Percentiles rank a stretch among this genome's conserved stretches.
These are phyloP conservation scores for Erigeron philadelphicus DNA, from an alignment of 140 eudicot species.

Conservation along the genomic window DNA sequence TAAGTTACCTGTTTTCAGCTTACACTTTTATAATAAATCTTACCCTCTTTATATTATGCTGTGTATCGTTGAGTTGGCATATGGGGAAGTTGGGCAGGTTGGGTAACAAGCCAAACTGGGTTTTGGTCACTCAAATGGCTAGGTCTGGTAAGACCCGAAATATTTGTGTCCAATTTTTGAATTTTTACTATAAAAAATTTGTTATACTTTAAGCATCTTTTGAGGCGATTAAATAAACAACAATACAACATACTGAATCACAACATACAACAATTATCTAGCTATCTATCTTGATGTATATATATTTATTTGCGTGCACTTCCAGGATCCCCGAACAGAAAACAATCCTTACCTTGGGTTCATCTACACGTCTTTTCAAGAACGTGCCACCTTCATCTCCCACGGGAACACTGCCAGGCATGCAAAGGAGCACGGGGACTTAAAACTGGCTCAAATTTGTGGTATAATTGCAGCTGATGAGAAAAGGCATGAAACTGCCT, in stretches of 20 bases:
- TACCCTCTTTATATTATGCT: background rate
- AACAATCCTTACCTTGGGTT: slow-evolving; percentile 80
- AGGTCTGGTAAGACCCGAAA: no score
- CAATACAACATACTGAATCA: no score
- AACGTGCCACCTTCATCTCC: slow-evolving; percentile 76
- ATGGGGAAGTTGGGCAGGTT: background rate
- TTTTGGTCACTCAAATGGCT: background rate
- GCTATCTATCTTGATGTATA: background rate
- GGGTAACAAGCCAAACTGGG: background rate
- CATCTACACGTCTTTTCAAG: slow-evolving; percentile 88
- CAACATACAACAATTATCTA: background rate
- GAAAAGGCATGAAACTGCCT: slow-evolving; percentile 84
- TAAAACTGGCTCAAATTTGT: slow-evolving; percentile 78
- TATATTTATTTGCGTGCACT: background rate
- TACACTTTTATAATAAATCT: background rate
- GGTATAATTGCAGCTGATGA: slow-evolving; percentile 84
- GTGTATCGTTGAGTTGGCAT: background rate
- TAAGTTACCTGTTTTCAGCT: slow-evolving; percentile 20
- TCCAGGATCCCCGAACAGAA: slow-evolving; percentile 77
- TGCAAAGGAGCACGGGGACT: slow-evolving; percentile 65
- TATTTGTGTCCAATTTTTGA: no score
- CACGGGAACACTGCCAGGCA: slow-evolving; percentile 90
- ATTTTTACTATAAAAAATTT: no score
- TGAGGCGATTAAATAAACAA: no score
- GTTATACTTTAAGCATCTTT: no score